Base-by-base conservation (phyloP, 768 basidiomycete genomes). In the Tricholoma saponaceum region DNA sequence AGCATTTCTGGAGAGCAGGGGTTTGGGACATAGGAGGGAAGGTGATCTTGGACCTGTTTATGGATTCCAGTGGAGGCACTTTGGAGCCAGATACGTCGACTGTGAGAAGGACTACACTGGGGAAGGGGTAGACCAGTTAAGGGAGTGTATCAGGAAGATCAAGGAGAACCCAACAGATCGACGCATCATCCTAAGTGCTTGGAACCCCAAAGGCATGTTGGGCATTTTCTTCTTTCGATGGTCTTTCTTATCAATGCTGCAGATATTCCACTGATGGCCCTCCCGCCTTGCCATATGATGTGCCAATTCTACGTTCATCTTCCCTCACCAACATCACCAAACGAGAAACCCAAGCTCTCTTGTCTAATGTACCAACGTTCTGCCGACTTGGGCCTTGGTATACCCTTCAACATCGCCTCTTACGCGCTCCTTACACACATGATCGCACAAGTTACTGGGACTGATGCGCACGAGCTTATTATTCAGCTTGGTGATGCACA, bases 361-460 rank as follows among this genome's bases (percentile, higher is more conserved):
- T 98, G 95, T 71, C 80, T 96, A 46, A 95, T 98, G 94, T 98
- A 88, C 76, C 96, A 98, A 68, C 91, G 97, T 49, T 98, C 96
- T 12, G 95, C 95, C 16, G 96, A 99, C 69, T 83, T 98, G 7
- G 96, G 96, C 1, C 90, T 99, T 37, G 96, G 96, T 2, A 92
- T 99, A 51, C 96, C 96, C 0, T 99, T 99, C 83, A 99, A 99
- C 73, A 98, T 99, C 72, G 97, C 96, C 12, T 98, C 97, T 0
- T 99, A 98, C 72, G 91, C 97, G 5, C 83, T 99, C 20, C 84
- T 99, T 54, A 97, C 95, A 0, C 95, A 98, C 72, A 95, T 99
- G 92, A 84, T 99, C 61, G 95, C 96, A n/a, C 87, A 84, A 23
- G 85, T 97, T 57, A 98, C 96, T 12, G 79, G 82, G 44, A 95